Percentiles rank a stretch among this genome's conserved stretches.
These are phyloP conservation scores for Royoungia palumana DNA, from an alignment of 768 basidiomycete species.

Conservation along the genomic window DNA sequence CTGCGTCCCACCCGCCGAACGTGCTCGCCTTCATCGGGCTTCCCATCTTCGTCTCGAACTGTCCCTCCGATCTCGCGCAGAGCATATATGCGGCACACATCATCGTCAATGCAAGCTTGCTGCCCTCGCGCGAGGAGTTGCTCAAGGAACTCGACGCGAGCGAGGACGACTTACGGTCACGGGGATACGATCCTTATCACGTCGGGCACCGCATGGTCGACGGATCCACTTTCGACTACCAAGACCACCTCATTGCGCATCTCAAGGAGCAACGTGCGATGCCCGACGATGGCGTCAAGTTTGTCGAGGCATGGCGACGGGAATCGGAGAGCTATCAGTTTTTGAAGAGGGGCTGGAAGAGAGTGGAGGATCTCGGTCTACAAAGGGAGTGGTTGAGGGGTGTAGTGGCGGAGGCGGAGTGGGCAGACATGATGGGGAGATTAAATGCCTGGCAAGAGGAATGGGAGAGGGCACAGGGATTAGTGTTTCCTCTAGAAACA, in stretches of 20 bases:
- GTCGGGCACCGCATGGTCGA: conserved; percentile 46
- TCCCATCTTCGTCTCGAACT: conserved; percentile 45
- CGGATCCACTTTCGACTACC: conserved; percentile 37
- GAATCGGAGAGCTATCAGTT: conserved; percentile 31
- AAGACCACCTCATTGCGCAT: conserved; percentile 29
- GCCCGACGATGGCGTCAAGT: conserved; percentile 41
- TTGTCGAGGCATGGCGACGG: conserved; percentile 50
- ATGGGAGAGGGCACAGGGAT: conserved; percentile 43
- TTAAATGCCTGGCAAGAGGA: conserved; percentile 48
- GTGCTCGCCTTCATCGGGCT: conserved; percentile 57
- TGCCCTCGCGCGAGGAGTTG: conserved; percentile 40
- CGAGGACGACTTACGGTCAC: conserved; percentile 39
- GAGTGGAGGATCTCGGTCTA: conserved; percentile 41
- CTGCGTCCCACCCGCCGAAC: conserved; percentile 43
- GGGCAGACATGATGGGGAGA: conserved; percentile 47
- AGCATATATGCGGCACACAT: conserved; percentile 44
- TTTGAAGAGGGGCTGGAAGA: conserved; percentile 42
- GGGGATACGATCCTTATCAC: conserved; percentile 47
- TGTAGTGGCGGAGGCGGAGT: conserved; percentile 49
- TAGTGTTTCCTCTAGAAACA: conserved; percentile 9
- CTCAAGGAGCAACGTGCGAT: conserved; percentile 29
- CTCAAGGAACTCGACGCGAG: conserved; percentile 38
- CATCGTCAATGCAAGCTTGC: conserved; percentile 40
- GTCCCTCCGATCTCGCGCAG: conserved; percentile 33
- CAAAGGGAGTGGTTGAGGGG: conserved; percentile 44